Evolutionary conservation across 495 filamentous ascomycete species (phyloP), one percentile per base, ranked within the genome.

Genomic region (Annulohypoxylon bovei): DNA sequence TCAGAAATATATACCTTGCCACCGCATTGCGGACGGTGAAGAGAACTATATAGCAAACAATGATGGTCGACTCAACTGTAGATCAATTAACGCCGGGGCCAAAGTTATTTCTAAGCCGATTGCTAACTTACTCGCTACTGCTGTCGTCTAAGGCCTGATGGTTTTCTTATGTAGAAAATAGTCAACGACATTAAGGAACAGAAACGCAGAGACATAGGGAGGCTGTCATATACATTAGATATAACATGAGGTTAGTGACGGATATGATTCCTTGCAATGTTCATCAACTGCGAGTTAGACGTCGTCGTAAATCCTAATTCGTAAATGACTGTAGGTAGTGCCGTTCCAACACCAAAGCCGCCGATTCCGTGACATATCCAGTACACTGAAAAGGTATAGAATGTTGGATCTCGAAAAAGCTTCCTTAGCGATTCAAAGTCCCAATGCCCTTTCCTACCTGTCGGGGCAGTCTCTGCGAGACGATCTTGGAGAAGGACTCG

Each of bases 1-100:
- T 78, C 35, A 83, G 58, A 11, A 70, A 78, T 7, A 82, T 49
- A 49, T 83, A 82, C 64, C 81, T 82, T 18, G 79, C 80, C 11
- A 78, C 47, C 3, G 77, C 64, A 60, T 79, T 80, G 7, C 42
- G 42, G n/a, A 82, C 78, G 0, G 79, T 83, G 40, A 80, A 80
- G 6, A 82, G 73, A 18, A 84, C 71, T 27, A 84, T 83, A 53
- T 83, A 84, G 67, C 81, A 83, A 49, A 83, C 72, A 1, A 83
- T 81, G 3, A 68, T 80, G 23, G 79, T 80, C 61, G 62, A 69
- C 65, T 81, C 81, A 37, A 83, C 80, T 82, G 42, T 30, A 37
- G 18, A 18, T 22, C 3, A 23, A 37, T 75, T 27, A 75, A 39
- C 8, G n/a, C n/a, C n/a, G n/a, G n/a, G n/a, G n/a, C n/a, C n/a